Evolutionary conservation across 1,284 basidiomycete species (phyloP).

Genomic region (Boletus hoseneyae): DNA sequence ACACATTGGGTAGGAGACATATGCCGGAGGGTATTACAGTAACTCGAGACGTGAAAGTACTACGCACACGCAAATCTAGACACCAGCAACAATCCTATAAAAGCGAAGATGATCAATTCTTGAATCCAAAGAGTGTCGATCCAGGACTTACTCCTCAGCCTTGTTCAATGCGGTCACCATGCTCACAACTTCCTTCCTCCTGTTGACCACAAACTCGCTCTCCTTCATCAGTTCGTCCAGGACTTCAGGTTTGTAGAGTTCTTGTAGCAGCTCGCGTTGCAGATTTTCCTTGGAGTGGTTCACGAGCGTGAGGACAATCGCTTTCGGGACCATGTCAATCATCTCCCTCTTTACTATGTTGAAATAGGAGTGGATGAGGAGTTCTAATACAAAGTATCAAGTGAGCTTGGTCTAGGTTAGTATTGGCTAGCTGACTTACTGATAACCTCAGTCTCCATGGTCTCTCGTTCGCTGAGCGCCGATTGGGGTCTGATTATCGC

Average conservation of each 20-base stretch:
- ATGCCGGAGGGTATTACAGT: constrained; percentile 30
- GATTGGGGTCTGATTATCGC: constrained; percentile 86
- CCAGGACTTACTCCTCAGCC: constrained; percentile 76
- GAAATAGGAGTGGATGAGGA: constrained; percentile 92
- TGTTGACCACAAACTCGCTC: constrained; percentile 78
- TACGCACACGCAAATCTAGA: constrained; percentile 22
- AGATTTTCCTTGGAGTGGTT: constrained; percentile 90
- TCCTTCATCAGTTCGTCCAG: constrained; percentile 92
- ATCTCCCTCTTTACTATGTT: constrained; percentile 98
- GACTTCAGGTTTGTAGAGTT: constrained; percentile 89
- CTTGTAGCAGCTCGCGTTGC: constrained; percentile 85
- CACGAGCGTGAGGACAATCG: constrained; percentile 92
- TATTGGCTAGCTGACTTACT: constrained; percentile 59
- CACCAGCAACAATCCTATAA: constrained; percentile 32
- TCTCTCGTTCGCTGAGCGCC: constrained; percentile 92
- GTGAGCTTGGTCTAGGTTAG: not conserved
- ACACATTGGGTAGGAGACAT: constrained; percentile 19
- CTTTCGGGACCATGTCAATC: constrained; percentile 99
- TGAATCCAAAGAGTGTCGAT: not conserved
- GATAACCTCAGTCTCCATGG: constrained; percentile 99
- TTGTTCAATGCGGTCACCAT: constrained; percentile 91
- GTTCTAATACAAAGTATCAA: constrained; percentile 48
- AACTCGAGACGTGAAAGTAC: constrained; percentile 18
- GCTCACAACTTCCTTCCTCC: constrained; percentile 85
- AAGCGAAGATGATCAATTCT: constrained; percentile 10